Evolutionary conservation across 176 grass and related monocot genomes (phyloP).

Genomic region (Avena sativa): DNA sequence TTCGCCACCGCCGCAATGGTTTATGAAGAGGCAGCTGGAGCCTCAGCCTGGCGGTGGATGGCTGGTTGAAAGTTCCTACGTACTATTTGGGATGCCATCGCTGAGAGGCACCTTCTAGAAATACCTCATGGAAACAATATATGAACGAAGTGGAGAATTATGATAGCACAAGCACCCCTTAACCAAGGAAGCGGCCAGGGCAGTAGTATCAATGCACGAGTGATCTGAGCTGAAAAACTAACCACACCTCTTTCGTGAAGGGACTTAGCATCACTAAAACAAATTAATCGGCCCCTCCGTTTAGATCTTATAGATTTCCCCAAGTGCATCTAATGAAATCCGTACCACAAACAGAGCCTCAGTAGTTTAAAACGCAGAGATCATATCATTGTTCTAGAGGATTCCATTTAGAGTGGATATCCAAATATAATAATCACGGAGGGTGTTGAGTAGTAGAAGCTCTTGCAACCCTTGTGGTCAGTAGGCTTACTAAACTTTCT

Average conservation of each 20-base stretch:
- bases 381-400: conserved; percentile 56
- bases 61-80: neutral
- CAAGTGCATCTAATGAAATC: neutral
- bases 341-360: too few relatives aligned
- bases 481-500: conserved; percentile 48
- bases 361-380: conserved; percentile 40
- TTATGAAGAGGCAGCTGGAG: too few relatives aligned
- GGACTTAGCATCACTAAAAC: too few relatives aligned
- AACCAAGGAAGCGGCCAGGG: too few relatives aligned
- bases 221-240: neutral
- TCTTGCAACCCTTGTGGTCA: conserved; percentile 66
- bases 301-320: neutral
- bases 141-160: neutral
- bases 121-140: too few relatives aligned
- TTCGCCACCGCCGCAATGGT: neutral
- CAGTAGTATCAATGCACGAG: neutral
- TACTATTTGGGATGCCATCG: neutral
- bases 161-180: neutral
- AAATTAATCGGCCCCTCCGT: neutral
- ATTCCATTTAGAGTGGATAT: conserved; percentile 55
- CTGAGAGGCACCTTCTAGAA: too few relatives aligned
- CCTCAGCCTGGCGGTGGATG: neutral
- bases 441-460: conserved; percentile 67
- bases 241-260: too few relatives aligned
- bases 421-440: conserved; percentile 57